Evolutionary conservation across 2,329 filamentous ascomycete species (phyloP), one percentile per base, ranked within the genome.

Genomic region (Gremmenia infestans): DNA sequence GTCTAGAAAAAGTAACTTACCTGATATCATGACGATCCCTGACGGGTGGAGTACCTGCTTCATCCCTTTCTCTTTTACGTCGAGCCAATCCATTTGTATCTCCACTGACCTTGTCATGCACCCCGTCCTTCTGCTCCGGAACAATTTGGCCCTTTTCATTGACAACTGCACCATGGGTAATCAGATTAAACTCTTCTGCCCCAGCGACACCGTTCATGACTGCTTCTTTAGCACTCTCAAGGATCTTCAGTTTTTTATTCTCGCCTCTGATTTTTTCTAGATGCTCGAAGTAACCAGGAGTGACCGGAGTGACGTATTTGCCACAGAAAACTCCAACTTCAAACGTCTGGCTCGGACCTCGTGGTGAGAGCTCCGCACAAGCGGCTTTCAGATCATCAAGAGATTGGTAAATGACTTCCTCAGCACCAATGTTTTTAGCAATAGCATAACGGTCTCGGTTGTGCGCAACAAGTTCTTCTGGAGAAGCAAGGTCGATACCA

Each of bases 281-380:
- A 66, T 91, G 89, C 62, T 89, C 83, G 64, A 97, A 94, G 74
- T 97, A 97, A 39, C 81, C 85, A 6, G 85, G 80, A 1, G 87
- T 82, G 1, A 97, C 88, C 0, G 84, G 83, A 0, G 93, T 97
- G 59, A 89, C 79, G 72, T 97, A 97, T 61, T 85, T 83, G 47
- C 93, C 93, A 68, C 86, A 91, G 75, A 97, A 97, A 8, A 97
- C 92, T 53, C 93, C 92, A 2, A 95, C 85, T 70, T 97, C 93
- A 63, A 97, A 97, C 54, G 86, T 77, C 60, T 81, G 76, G 8
- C 77, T 77, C 65, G 81, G 70, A 58, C 81, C 73, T 54, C 80
- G 74, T 50, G 84, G 80, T 58, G 83, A 85, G 4, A 89, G 81
- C 63, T 91, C 85, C 1, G 85, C 80, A 68, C 92, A 97, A 0